Base-by-base conservation (phyloP, 2,329 filamentous ascomycete species). In the Cephalotrichum gorgonifer region DNA sequence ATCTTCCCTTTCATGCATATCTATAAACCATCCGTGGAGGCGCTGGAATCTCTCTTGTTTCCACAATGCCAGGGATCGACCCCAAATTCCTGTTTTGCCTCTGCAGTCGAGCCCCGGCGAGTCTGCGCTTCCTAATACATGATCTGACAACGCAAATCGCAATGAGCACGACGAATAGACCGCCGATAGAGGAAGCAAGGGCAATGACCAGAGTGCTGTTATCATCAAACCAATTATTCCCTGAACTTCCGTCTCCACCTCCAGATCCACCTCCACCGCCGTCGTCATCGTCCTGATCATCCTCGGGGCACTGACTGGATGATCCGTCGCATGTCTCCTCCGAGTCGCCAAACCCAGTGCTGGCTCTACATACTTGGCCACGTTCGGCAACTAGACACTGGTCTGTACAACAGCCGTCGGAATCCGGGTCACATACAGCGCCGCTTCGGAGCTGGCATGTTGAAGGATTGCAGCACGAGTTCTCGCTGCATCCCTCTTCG, bases 381-480 rank as follows among this genome's bases (percentile, higher is more conserved):
- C 73, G 68, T 4, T 76, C 62, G 5, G 81, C 76, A 55, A 88
- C 83, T 58, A 85, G 75, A 66, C 87, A 93, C 54, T 74, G 64
- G 2, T 57, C 49, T 15, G 73, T 78, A 69, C 87, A 93, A 68
- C 87, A 93, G 61, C 89, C 86, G 58, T 91, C 87, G 69, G 64
- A 93, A 98, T 4, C 30, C 8, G 30, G 30, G 15, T 31, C 30
- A 15, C 30, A 31, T 30, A 89, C 79, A 26, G 91, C 83, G 54
- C 74, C 76, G 49, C 68, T 63, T 48, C 75, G 84, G 72, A 95
- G 96, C 59, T 83, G 87, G 78, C 93, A 98, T 0, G 93, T 97
- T 2, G 67, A 77, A 2, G 88, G 68, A 57, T 98, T 76, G 67
- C 93, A 98, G 72, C 93, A 98, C 12, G 64, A 60, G 66, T 97